Percentiles rank a stretch among this genome's conserved stretches.
Conservation (phyloP, 306 rosid species). For the Psophocarpus tetragonolobus region DNA sequence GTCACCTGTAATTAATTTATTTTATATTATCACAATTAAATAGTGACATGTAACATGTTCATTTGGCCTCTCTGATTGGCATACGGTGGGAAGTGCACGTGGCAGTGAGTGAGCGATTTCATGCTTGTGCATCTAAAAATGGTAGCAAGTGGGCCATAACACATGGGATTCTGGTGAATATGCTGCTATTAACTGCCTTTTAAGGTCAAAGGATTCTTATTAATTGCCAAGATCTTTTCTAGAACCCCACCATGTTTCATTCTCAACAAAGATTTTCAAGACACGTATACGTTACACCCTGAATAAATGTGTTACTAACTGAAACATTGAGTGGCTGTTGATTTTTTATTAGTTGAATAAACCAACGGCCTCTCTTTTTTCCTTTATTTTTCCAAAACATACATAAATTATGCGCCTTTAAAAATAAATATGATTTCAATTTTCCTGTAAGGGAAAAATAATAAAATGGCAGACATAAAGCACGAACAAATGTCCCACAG, state of each 20-base stretch:
- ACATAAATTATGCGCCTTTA: not conserved
- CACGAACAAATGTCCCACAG: not conserved
- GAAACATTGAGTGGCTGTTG: not conserved
- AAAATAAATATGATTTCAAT: not conserved
- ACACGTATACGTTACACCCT: not conserved
- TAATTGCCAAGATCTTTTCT: not conserved
- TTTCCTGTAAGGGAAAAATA: not conserved
- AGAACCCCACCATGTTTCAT: not conserved
- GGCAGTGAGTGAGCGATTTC: slow-evolving; percentile 1
- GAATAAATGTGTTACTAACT: slow-evolving; percentile 4
- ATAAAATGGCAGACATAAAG: not conserved
- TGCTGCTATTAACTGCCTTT: not conserved
- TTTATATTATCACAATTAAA: no score
- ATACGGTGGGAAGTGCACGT: not conserved
- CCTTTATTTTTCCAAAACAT: not conserved
- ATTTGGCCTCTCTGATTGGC: slow-evolving; percentile 4
- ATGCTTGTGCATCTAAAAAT: not conserved
- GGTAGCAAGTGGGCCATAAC: not conserved
- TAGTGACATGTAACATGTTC: no score
- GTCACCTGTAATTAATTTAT: no score
- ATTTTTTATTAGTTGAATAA: slow-evolving; percentile 5
- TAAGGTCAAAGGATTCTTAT: not conserved
- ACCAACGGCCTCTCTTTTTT: slow-evolving; percentile 11
- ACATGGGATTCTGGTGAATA: not conserved
- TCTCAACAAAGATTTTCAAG: not conserved